Conservation (phyloP, 768 basidiomycete genomes). For the Macrocybe gigantea region DNA sequence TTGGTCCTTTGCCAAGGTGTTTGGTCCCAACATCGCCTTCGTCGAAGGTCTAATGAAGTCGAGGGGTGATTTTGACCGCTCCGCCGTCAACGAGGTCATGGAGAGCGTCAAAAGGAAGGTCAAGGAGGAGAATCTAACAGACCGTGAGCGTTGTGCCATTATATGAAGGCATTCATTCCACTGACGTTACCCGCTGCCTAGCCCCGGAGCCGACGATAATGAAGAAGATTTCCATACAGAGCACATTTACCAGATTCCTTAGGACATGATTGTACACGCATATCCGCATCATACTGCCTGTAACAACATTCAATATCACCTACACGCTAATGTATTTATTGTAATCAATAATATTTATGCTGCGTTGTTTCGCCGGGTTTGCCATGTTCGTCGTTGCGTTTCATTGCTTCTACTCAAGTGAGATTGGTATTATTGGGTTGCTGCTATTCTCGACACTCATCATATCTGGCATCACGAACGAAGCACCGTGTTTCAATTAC, state of each 20-base stretch:
- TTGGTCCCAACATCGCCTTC: conserved; percentile 90
- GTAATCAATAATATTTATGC: conserved; percentile 10
- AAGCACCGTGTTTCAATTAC: no score
- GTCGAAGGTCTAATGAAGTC: conserved; percentile 88
- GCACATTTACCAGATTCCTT: conserved; percentile 71
- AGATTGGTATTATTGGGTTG: no score
- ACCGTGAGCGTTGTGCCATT: conserved; percentile 51
- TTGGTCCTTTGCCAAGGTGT: conserved; percentile 88
- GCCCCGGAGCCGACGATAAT: conserved; percentile 83
- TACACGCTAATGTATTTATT: conserved; percentile 12
- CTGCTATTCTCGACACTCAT: no score
- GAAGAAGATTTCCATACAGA: conserved; percentile 82
- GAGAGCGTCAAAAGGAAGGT: conserved; percentile 90
- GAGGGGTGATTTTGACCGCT: conserved; percentile 87
- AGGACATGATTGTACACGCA: conserved; percentile 32
- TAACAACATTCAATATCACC: neutral
- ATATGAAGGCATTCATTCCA: neutral
- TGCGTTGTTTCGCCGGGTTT: neutral
- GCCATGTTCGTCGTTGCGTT: no score
- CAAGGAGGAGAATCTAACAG: conserved; percentile 78
- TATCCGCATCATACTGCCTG: conserved; percentile 1
- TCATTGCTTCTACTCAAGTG: neutral
- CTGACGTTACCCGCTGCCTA: conserved; percentile 18
- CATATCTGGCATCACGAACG: no score
- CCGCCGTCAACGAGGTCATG: conserved; percentile 85